Evolutionary conservation across 1,284 basidiomycete species (phyloP).

Genomic region (Trametes sp.): DNA sequence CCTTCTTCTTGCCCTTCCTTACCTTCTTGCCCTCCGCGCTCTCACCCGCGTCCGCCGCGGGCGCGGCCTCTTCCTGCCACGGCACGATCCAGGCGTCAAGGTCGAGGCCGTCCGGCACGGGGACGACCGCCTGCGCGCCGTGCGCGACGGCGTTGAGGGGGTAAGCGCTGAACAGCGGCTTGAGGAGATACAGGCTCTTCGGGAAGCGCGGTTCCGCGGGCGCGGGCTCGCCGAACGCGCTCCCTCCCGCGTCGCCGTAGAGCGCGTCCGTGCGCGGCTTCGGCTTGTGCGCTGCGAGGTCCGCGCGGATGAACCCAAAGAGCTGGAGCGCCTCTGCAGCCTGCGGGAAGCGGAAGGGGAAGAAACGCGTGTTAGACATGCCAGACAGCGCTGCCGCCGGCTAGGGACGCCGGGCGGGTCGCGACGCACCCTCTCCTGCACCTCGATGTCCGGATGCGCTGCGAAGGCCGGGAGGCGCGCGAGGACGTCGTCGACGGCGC

Average conservation of each 20-base stretch:
- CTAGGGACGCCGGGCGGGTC: not conserved
- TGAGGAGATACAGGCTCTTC: constrained; percentile 88
- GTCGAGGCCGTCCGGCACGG: constrained; percentile 85
- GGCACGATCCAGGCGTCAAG: constrained; percentile 87
- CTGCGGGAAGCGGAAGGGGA: no score
- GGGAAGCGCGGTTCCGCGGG: constrained; percentile 68
- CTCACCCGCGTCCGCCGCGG: constrained; percentile 44
- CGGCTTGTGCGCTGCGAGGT: constrained; percentile 69
- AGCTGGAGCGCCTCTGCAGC: constrained; percentile 85
- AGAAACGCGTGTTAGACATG: no score
- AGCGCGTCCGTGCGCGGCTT: constrained; percentile 47
- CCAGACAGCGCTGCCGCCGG: not conserved
- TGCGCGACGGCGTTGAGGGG: constrained; percentile 88
- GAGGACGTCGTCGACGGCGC: constrained; percentile 66
- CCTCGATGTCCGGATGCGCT: constrained; percentile 77
- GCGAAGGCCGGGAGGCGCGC: constrained; percentile 63
- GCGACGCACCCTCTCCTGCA: constrained; percentile 84
- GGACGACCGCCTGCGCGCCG: constrained; percentile 83
- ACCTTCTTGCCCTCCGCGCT: constrained; percentile 45
- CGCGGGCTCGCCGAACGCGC: constrained; percentile 45
- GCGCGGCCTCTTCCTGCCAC: constrained; percentile 44
- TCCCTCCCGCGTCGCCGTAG: constrained; percentile 44
- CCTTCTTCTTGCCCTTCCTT: constrained; percentile 60
- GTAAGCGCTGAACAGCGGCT: constrained; percentile 82
- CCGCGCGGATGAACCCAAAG: constrained; percentile 82